Evolutionary conservation across 2,329 filamentous ascomycete species (phyloP).

Genomic region (Penicillium decumbens): DNA sequence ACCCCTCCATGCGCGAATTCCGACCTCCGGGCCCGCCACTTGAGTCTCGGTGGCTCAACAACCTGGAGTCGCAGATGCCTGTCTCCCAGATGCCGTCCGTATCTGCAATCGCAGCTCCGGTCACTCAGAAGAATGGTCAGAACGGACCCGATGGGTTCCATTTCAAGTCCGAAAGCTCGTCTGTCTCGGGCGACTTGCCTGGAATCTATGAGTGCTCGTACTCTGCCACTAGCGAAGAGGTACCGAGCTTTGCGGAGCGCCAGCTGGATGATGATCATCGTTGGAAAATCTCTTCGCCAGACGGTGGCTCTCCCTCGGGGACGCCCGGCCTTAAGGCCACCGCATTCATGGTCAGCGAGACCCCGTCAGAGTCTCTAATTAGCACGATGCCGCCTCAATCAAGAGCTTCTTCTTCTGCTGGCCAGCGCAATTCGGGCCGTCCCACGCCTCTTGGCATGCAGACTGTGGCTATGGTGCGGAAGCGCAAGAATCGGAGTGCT

Average conservation of each 20-base stretch:
- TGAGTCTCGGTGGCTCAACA: constrained; percentile 33
- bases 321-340: constrained; percentile 25
- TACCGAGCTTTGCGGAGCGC: constrained; percentile 27
- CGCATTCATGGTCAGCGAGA: constrained; percentile 37
- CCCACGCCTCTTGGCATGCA: constrained; percentile 32
- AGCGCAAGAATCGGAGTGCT: constrained; percentile 34
- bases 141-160: constrained; percentile 28
- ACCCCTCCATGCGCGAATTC: constrained; percentile 20
- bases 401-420: constrained; percentile 21
- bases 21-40: constrained; percentile 28
- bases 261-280: constrained; percentile 28
- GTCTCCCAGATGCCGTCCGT: constrained; percentile 26
- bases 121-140: constrained; percentile 19
- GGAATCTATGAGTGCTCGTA: constrained; percentile 33
- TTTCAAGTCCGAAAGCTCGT: constrained; percentile 34
- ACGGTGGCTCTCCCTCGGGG: constrained; percentile 21
- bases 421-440: constrained; percentile 24
- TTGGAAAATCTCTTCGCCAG: constrained; percentile 30
- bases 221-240: constrained; percentile 31
- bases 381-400: constrained; percentile 24
- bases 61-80: constrained; percentile 32
- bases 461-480: constrained; percentile 30
- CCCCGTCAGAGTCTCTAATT: constrained; percentile 28
- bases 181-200: constrained; percentile 35
- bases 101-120: constrained; percentile 18